These are phyloP conservation scores for Pleurostoma richardsiae DNA, from an alignment of 2,329 filamentous ascomycete species.

Conservation along the genomic window DNA sequence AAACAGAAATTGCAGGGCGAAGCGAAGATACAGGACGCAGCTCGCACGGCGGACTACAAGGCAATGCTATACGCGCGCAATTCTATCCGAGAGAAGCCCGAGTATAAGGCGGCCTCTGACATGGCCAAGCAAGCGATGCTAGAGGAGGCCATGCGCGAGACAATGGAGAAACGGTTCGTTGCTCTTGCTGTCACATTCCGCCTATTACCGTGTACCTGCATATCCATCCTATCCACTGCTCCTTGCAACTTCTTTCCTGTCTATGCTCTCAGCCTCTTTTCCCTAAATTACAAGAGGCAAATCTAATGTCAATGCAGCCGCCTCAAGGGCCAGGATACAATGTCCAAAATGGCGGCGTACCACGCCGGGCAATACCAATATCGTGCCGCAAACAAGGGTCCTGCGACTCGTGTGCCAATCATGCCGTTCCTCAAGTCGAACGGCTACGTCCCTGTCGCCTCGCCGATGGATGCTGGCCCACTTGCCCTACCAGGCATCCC, in stretches of 20 bases:
- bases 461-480: too few relatives aligned
- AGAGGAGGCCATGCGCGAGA: constrained; percentile 4
- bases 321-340: constrained; percentile 6
- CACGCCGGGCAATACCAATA: constrained; percentile 2
- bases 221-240: too few relatives aligned
- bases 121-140: constrained; percentile 4
- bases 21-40: constrained; percentile 3
- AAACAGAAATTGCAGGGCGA: constrained; percentile 3
- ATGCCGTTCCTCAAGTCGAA: constrained; percentile 1
- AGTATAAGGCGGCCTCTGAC: constrained; percentile 3
- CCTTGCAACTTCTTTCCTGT: too few relatives aligned
- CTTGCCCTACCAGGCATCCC: not conserved
- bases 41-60: constrained; percentile 10
- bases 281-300: not conserved
- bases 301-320: not conserved
- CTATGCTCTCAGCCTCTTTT: too few relatives aligned
- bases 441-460: not conserved
- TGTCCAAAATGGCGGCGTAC: constrained; percentile 9
- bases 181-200: not conserved
- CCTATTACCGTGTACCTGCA: not conserved
- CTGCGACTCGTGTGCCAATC: constrained; percentile 2
- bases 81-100: constrained; percentile 2
- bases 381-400: not conserved
- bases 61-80: constrained; percentile 8
- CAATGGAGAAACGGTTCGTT: constrained; percentile 6